These are phyloP conservation scores for Ustanciosporium gigantosporum DNA, from an alignment of 1,284 basidiomycete genomes.

Conservation along the genomic window DNA sequence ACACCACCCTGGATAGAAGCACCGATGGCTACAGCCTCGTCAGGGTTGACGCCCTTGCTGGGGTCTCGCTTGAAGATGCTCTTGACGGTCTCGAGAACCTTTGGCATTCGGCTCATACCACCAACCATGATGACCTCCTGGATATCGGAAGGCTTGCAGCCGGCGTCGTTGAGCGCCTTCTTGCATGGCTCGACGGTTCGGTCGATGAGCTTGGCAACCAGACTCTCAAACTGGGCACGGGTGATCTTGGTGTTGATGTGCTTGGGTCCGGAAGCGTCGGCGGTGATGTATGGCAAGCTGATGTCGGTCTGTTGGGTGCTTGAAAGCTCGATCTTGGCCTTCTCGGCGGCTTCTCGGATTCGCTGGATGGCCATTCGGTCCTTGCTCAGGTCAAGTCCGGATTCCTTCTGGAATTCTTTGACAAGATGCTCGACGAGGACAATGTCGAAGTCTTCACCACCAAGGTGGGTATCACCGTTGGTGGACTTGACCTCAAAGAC, in stretches of 20 bases:
- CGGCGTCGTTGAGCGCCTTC: slow-evolving; percentile 89
- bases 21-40: slow-evolving; percentile 90
- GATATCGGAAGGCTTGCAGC: slow-evolving; percentile 87
- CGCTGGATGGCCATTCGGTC: slow-evolving; percentile 99
- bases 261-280: slow-evolving; percentile 89
- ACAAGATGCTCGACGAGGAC: slow-evolving; percentile 84
- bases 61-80: slow-evolving; percentile 89
- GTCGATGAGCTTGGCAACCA: slow-evolving; percentile 81
- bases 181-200: slow-evolving; percentile 95
- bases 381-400: slow-evolving; percentile 76
- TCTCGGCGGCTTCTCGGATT: slow-evolving; percentile 97
- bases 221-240: slow-evolving; percentile 84
- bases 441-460: slow-evolving; percentile 98
- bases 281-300: slow-evolving; percentile 95
- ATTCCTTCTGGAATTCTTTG: slow-evolving; percentile 91
- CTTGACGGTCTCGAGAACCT: slow-evolving; percentile 91
- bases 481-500: slow-evolving; percentile 99
- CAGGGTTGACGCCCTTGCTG: slow-evolving; percentile 96
- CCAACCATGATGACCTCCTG: slow-evolving; percentile 97
- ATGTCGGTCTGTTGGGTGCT: slow-evolving; percentile 88
- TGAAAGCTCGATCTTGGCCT: slow-evolving; percentile 97
- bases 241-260: slow-evolving; percentile 91
- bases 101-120: slow-evolving; percentile 97
- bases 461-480: slow-evolving; percentile 97
- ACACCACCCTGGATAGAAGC: slow-evolving; percentile 94